These are phyloP conservation scores for Marasmius sp. DNA, from an alignment of 1,284 basidiomycete genomes.

Conservation along the genomic window DNA sequence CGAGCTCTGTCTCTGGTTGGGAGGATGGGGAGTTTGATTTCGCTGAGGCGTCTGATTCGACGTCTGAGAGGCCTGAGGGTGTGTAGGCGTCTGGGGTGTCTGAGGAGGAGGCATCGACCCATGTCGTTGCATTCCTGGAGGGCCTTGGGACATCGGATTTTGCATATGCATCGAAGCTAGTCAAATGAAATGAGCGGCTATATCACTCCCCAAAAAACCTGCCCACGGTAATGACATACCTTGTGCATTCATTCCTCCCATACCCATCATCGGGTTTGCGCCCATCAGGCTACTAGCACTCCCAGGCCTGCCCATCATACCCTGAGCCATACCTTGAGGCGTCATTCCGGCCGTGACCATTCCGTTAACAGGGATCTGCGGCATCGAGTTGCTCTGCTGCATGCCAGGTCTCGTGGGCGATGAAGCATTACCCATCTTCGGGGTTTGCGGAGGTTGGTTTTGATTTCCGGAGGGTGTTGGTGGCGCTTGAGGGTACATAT, in stretches of 20 bases:
- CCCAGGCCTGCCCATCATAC: not conserved
- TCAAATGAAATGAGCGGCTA: no score
- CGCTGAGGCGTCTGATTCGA: not conserved
- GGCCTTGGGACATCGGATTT: not conserved
- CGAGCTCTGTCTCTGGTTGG: not conserved
- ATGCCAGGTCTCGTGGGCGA: not conserved
- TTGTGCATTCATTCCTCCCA: not conserved
- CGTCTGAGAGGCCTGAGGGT: not conserved
- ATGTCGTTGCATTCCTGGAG: not conserved
- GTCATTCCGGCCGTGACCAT: not conserved
- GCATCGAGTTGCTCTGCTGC: not conserved
- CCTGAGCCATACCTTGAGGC: not conserved
- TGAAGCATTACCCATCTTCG: not conserved
- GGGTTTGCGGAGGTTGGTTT: not conserved
- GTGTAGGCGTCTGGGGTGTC: not conserved
- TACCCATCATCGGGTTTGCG: not conserved
- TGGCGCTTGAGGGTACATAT: not conserved
- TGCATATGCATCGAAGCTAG: not conserved
- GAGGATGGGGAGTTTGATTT: not conserved
- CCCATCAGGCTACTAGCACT: not conserved
- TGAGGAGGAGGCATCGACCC: conserved; percentile 1
- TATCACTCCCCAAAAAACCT: not conserved
- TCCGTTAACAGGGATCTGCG: conserved; percentile 1
- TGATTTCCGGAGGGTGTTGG: not conserved
- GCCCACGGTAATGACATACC: not conserved